Base-by-base conservation (phyloP, 2,329 filamentous ascomycete genomes). In the Alternaria brassicicola region DNA sequence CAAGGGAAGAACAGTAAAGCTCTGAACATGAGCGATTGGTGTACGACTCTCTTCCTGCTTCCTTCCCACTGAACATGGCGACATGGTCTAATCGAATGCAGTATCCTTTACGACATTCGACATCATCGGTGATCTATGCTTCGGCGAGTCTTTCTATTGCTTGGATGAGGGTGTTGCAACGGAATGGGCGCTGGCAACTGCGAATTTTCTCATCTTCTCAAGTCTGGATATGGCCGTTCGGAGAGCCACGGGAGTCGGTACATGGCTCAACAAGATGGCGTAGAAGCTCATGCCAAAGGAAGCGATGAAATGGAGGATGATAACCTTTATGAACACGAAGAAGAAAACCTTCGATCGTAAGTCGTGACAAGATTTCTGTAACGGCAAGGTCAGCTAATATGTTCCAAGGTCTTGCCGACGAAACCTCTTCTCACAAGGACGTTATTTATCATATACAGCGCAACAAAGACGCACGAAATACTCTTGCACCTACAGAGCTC, bases 91-190 rank as follows among this genome's bases (percentile, higher is more conserved):
- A 39, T 17, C 6, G 1, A 10, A 28, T 5, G 38, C 1, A 51
- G 48, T 39, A 21, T 39, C 48, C n/a, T 51, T 21, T 19, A 39
- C 35, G 13, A 51, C 48, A 5, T 51, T 51, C 15, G 48, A 51
- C 21, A 42, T 51, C 1, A 51, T 51, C n/a, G 48, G 48, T 9
- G 48, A 51, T 26, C 19, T 51, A 15, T 51, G 48, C 31, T 51
- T 51, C 10, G 48, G 25, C n/a, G 36, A 51, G 19, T 31, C 48
- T 13, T 51, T 51, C 15, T 17, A 31, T 28, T 51, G 48, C 15
- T 28, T 51, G 17, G 48, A 51, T n/a, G 13, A 23, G 15, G 48
- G 48, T 5, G 36, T 31, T n/a, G 48, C 48, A 7, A 51, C 48
- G 4, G 48, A 51, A 19, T 51, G 48, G 48, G 25, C 48, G 7